Evolutionary conservation across 2,329 filamentous ascomycete genomes (phyloP).

Genomic region (Botryotinia narcissicola): DNA sequence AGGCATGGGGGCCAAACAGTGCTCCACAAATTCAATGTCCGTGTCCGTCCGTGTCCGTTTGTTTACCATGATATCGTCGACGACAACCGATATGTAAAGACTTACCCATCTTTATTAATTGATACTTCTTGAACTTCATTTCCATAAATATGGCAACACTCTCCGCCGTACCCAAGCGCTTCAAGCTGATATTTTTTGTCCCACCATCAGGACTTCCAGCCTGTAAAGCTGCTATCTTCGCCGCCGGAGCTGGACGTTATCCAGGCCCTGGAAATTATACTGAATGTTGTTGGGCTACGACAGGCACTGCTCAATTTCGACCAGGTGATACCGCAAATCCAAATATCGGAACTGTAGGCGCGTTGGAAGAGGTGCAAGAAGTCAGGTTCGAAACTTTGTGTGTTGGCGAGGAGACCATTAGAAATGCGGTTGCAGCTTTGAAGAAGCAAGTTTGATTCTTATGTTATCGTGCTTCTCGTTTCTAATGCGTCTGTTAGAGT

Average conservation of each 20-base stretch:
- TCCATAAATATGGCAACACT: neutral
- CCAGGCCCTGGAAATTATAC: constrained; percentile 50
- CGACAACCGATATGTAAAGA: neutral
- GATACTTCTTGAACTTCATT: neutral
- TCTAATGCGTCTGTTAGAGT: constrained; percentile 29
- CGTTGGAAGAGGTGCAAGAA: constrained; percentile 59
- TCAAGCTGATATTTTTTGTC: constrained; percentile 51
- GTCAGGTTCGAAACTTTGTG: constrained; percentile 62
- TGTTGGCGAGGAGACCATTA: constrained; percentile 54
- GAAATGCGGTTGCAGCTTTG: constrained; percentile 58
- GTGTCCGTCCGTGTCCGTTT: neutral
- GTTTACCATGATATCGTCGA: neutral
- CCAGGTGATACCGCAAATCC: constrained; percentile 61
- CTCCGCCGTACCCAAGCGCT: neutral
- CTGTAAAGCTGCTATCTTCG: constrained; percentile 55
- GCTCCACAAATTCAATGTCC: neutral
- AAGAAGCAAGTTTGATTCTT: constrained; percentile 52
- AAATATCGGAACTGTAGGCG: constrained; percentile 56
- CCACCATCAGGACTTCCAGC: constrained; percentile 43
- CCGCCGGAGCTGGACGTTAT: constrained; percentile 53
- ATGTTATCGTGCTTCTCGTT: constrained; percentile 12
- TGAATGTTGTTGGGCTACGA: constrained; percentile 50
- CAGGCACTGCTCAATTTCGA: constrained; percentile 64
- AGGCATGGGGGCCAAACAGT: neutral
- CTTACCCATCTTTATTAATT: neutral